Conservation (phyloP, 768 basidiomycete species). For the Leccinum fibrillosum region DNA sequence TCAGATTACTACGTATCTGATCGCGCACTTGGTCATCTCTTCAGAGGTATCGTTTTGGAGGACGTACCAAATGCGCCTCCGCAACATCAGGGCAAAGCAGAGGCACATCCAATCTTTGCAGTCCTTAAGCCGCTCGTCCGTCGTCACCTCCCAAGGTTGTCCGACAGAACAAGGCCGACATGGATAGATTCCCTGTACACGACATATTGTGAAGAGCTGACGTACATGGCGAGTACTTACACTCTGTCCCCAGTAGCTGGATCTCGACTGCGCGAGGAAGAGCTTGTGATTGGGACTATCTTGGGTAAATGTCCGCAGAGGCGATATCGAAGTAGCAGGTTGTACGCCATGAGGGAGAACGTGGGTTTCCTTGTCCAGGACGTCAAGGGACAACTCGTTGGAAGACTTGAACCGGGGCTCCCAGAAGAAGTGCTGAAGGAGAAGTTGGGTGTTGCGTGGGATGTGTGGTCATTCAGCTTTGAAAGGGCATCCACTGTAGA, state of each 20-base stretch:
- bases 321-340: slow-evolving; percentile 55
- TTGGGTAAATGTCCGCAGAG: slow-evolving; percentile 64
- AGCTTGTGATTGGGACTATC: slow-evolving; percentile 73
- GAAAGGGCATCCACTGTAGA: slow-evolving; percentile 29
- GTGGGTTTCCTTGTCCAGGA: slow-evolving; percentile 49
- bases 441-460: slow-evolving; percentile 56
- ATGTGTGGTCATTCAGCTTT: slow-evolving; percentile 58
- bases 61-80: slow-evolving; percentile 25
- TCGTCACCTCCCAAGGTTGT: slow-evolving; percentile 14
- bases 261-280: slow-evolving; percentile 61
- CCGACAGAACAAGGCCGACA: not conserved
- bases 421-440: slow-evolving; percentile 30
- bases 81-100: slow-evolving; percentile 11
- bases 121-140: slow-evolving; percentile 21
- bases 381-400: slow-evolving; percentile 38
- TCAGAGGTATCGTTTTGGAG: slow-evolving; percentile 54
- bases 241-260: slow-evolving; percentile 57
- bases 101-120: slow-evolving; percentile 32
- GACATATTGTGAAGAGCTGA: slow-evolving; percentile 60
- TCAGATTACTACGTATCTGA: slow-evolving; percentile 71
- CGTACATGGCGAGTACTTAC: slow-evolving; percentile 68
- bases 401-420: slow-evolving; percentile 23
- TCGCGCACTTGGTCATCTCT: slow-evolving; percentile 70
- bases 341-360: slow-evolving; percentile 62
- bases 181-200: slow-evolving; percentile 19